Evolutionary conservation across 2,329 filamentous ascomycete species (phyloP).

Genomic region (Pseudogymnoascus pannorum): DNA sequence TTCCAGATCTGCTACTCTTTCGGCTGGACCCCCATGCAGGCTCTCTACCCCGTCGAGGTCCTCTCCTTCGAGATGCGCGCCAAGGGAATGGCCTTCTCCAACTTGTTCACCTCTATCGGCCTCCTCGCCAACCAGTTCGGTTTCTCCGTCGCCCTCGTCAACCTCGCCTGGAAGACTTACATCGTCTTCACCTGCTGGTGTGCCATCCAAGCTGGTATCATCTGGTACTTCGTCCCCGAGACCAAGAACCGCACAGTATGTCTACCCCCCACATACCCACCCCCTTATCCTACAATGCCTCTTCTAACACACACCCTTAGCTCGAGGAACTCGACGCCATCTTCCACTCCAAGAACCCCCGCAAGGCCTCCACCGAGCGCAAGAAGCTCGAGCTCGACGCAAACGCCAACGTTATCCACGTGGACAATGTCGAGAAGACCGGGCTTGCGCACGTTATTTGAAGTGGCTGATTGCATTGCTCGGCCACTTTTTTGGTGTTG

Average conservation of each 20-base stretch:
- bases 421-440: background rate
- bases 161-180: conserved; percentile 47
- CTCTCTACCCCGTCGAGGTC: conserved; percentile 46
- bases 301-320: conserved; percentile 12
- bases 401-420: conserved; percentile 18
- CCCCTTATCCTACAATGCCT: background rate
- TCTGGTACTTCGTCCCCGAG: conserved; percentile 45
- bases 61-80: conserved; percentile 47
- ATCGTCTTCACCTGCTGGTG: conserved; percentile 43
- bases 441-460: background rate
- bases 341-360: conserved; percentile 37
- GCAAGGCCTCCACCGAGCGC: conserved; percentile 38
- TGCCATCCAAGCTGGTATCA: conserved; percentile 33
- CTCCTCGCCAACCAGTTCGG: conserved; percentile 41
- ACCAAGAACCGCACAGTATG: conserved; percentile 39
- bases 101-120: conserved; percentile 36
- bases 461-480: background rate
- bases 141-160: conserved; percentile 39
- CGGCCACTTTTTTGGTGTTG: background rate
- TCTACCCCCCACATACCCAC: background rate
- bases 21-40: conserved; percentile 37
- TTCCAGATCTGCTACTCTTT: conserved; percentile 46
- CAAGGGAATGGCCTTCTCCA: conserved; percentile 48
- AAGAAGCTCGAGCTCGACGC: conserved; percentile 33
- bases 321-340: conserved; percentile 49